Evolutionary conservation across 1,284 basidiomycete genomes (phyloP).

Genomic region (Pseudozyma sp.): DNA sequence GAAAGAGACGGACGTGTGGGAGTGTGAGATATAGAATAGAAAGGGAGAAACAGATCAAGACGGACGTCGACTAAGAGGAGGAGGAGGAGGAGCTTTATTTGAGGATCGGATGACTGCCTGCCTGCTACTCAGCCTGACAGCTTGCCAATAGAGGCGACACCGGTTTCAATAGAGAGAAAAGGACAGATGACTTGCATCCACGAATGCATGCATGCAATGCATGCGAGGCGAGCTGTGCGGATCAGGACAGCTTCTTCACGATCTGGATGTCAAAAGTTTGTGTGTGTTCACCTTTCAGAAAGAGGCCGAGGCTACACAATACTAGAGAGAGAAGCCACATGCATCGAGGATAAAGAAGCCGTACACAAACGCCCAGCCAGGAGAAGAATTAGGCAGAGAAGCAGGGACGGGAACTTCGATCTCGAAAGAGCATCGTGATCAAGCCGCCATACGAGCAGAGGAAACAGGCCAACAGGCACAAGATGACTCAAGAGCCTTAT

Average conservation of each 20-base stretch:
- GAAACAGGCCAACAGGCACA: background rate
- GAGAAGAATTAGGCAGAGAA: background rate
- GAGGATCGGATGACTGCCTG: no score
- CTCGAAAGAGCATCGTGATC: constrained; percentile 3
- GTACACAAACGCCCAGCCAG: background rate
- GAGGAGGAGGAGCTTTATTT: background rate
- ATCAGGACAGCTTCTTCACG: no score
- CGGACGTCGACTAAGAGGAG: no score
- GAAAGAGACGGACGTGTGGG: no score
- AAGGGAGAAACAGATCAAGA: background rate
- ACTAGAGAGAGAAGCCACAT: no score
- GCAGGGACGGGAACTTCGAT: background rate
- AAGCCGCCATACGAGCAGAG: background rate
- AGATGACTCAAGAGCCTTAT: constrained; percentile 13
- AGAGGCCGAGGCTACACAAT: no score
- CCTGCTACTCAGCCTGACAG: no score
- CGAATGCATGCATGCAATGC: no score
- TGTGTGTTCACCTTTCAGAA: background rate
- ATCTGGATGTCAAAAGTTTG: no score
- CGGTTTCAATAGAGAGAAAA: background rate
- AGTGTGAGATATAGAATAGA: no score
- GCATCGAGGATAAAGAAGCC: no score
- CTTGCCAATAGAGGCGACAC: background rate
- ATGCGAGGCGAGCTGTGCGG: no score
- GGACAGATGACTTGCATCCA: background rate